A percentile compares a stretch with the other conserved stretches of the same genome.
Evolutionary conservation across 2,329 filamentous ascomycete genomes (phyloP).

Genomic region (Paecilomyces sp.): DNA sequence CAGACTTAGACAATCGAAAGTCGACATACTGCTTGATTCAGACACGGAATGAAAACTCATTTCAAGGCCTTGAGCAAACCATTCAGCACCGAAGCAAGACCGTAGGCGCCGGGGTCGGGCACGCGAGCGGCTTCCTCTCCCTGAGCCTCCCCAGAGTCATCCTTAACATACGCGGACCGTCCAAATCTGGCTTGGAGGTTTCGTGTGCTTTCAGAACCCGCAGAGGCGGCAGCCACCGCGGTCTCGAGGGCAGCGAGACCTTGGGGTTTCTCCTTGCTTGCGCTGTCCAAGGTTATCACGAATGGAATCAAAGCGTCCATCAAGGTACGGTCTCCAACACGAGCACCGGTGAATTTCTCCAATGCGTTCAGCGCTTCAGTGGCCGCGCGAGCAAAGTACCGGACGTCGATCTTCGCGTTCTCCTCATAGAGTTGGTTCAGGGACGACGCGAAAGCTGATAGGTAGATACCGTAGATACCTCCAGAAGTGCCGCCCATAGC

Average conservation of each 20-base stretch:
- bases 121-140: not conserved
- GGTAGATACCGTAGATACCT: slow-evolving; percentile 45
- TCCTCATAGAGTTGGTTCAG: not conserved
- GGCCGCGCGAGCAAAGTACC: not conserved
- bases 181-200: not conserved
- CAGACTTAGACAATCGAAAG: not conserved
- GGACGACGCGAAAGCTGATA: not conserved
- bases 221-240: not conserved
- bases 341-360: not conserved
- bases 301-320: not conserved
- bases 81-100: not conserved
- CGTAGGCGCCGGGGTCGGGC: not conserved
- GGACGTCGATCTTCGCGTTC: not conserved
- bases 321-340: not conserved
- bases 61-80: not conserved
- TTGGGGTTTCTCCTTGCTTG: not conserved
- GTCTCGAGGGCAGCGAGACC: not conserved
- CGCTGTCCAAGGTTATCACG: not conserved
- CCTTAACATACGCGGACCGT: not conserved
- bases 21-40: not conserved
- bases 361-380: not conserved
- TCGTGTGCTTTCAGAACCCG: not conserved
- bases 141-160: not conserved
- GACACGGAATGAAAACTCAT: not conserved
- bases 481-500: slow-evolving; percentile 62